Conservation (phyloP, 2,329 filamentous ascomycete genomes). For the Fusarium sacchari region DNA sequence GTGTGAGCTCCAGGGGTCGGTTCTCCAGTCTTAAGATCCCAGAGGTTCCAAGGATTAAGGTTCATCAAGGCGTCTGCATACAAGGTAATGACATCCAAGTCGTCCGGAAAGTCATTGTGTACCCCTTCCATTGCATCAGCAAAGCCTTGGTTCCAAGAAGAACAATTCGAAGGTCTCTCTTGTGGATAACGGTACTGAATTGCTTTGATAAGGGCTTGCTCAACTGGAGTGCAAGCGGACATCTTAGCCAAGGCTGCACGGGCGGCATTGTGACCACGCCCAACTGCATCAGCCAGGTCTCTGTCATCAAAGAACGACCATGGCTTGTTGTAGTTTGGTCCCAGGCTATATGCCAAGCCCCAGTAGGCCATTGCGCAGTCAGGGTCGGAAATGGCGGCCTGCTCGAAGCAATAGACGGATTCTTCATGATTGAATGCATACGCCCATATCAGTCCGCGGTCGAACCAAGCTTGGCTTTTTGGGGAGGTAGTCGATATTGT, state of each 20-base stretch:
- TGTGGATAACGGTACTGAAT: conserved; percentile 68
- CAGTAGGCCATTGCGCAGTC: conserved; percentile 72
- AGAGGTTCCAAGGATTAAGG: conserved; percentile 42
- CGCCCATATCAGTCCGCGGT: conserved; percentile 76
- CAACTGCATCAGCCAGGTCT: conserved; percentile 54
- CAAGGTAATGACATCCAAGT: conserved; percentile 52
- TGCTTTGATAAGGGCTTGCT: conserved; percentile 71
- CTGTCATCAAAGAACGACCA: conserved; percentile 75
- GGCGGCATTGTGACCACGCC: conserved; percentile 42
- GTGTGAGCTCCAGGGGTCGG: not conserved
- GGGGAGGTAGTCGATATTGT: conserved; percentile 2
- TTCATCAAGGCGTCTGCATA: conserved; percentile 60
- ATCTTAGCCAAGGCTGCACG: not conserved
- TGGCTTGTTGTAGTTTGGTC: conserved; percentile 81
- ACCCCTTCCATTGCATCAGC: conserved; percentile 54
- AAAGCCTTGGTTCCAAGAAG: conserved; percentile 47
- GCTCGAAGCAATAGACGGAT: conserved; percentile 70
- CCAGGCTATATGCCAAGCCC: conserved; percentile 76
- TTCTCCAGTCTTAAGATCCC: not conserved
- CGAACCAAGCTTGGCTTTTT: conserved; percentile 69
- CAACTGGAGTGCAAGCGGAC: conserved; percentile 44
- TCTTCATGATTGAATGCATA: conserved; percentile 84
- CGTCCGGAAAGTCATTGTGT: conserved; percentile 50
- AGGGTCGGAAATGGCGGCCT: conserved; percentile 64
- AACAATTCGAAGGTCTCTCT: not conserved